A percentile compares a stretch with the other conserved stretches of the same genome.
Conservation (phyloP, 805 yeast species). For the Isabelozyma rhagii region DNA sequence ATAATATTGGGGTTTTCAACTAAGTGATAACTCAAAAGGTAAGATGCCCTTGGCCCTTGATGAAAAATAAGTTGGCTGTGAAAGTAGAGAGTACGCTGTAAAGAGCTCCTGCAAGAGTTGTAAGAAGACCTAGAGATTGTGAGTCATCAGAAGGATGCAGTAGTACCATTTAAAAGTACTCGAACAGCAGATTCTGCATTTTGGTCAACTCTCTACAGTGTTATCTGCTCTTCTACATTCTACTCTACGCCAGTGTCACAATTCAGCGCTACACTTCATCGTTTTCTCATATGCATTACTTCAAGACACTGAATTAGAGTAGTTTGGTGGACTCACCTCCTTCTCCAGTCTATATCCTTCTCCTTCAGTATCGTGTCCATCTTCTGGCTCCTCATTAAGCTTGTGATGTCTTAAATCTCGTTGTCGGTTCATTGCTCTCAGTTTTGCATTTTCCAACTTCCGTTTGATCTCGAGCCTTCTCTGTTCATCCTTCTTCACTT, state of each 20-base stretch:
- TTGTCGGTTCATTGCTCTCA: constrained; percentile 27
- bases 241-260: neutral
- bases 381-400: neutral
- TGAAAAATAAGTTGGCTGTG: too few species aligned
- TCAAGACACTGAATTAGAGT: neutral
- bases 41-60: too few species aligned
- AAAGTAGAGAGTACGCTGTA: too few species aligned
- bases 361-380: neutral
- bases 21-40: too few species aligned
- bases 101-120: too few species aligned
- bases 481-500: constrained; percentile 25
- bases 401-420: constrained; percentile 9
- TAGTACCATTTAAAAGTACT: too few species aligned
- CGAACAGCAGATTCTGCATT: too few species aligned
- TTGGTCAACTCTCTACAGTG: too few species aligned
- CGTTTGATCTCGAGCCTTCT: constrained; percentile 32
- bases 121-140: too few species aligned
- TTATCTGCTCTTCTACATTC: too few species aligned
- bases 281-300: neutral
- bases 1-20: too few species aligned
- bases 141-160: too few species aligned
- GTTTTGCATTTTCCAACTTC: constrained; percentile 37
- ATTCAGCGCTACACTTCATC: neutral
- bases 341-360: neutral
- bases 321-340: neutral